phyloP scores from a whole-genome alignment of 768 basidiomycete species.

The Cytidiella melzeri region DNA sequence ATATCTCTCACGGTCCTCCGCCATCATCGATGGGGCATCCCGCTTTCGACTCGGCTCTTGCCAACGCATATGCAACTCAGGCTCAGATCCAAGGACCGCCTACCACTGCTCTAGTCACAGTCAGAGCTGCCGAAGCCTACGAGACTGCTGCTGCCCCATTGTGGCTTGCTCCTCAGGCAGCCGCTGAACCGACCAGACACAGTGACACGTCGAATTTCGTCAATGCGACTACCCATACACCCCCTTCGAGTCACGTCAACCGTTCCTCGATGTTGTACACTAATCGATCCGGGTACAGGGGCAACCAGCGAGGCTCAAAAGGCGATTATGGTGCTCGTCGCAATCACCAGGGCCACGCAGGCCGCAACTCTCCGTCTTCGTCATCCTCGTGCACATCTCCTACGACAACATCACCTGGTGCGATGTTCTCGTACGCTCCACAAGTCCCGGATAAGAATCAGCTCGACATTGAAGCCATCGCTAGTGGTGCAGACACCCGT shows the following conservation, averaged over 20 bases:
- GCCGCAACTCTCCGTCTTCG: neutral
- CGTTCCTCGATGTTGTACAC: neutral
- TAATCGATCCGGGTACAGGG: too few species aligned
- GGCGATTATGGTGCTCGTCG: neutral
- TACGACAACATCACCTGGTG: neutral
- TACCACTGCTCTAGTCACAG: too few species aligned
- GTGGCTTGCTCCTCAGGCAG: too few species aligned
- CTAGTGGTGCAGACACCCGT: constrained; percentile 70
- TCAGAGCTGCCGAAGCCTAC: too few species aligned
- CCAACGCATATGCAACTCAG: neutral
- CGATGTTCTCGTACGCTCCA: neutral
- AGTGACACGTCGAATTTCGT: too few species aligned
- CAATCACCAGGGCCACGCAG: neutral
- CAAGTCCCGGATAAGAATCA: constrained; percentile 37
- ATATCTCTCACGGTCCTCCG: neutral
- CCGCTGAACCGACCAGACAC: too few species aligned
- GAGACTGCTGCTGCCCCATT: too few species aligned
- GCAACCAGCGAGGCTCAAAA: too few species aligned
- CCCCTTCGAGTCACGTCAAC: too few species aligned
- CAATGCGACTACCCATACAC: too few species aligned
- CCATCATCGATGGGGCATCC: neutral
- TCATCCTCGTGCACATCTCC: neutral
- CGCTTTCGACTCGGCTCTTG: neutral
- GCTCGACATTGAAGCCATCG: constrained; percentile 66
- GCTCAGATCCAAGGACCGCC: neutral